Conservation (phyloP, 1,284 basidiomycete genomes). For the Trichosporon faecale region DNA sequence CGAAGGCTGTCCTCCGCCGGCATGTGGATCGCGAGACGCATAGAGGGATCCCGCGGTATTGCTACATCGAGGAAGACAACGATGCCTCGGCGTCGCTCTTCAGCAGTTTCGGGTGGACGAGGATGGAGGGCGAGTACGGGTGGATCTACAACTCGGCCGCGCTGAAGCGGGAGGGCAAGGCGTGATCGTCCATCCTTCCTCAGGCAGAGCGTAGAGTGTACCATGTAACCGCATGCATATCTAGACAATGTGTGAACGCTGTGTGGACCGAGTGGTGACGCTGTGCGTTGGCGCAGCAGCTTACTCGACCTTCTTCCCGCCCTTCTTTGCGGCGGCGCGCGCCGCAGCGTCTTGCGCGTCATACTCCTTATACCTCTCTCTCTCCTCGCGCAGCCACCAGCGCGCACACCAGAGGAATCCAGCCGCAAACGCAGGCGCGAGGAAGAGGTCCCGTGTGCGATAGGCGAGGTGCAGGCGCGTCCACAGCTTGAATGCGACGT, state of each 20-base stretch:
- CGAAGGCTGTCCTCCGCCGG: conserved; percentile 24
- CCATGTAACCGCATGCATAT: neutral
- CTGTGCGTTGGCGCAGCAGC: no score
- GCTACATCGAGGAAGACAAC: conserved; percentile 27
- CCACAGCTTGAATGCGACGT: neutral
- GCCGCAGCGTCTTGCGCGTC: neutral
- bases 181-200: no score
- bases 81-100: conserved; percentile 26
- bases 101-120: conserved; percentile 27
- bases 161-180: neutral
- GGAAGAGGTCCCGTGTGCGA: neutral
- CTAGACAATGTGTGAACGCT: neutral
- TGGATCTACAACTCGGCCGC: neutral
- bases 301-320: neutral
- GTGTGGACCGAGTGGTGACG: no score
- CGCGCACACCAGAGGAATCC: neutral
- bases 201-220: neutral
- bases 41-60: conserved; percentile 13
- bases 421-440: neutral
- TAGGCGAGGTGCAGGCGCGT: neutral
- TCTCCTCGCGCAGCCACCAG: neutral
- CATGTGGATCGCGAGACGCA: conserved; percentile 16
- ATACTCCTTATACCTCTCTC: neutral
- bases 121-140: neutral
- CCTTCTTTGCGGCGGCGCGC: neutral